Evolutionary conservation across 2,329 filamentous ascomycete species (phyloP), one percentile per base, ranked within the genome.

Genomic region (Chrysoporthe deuterocubensis): DNA sequence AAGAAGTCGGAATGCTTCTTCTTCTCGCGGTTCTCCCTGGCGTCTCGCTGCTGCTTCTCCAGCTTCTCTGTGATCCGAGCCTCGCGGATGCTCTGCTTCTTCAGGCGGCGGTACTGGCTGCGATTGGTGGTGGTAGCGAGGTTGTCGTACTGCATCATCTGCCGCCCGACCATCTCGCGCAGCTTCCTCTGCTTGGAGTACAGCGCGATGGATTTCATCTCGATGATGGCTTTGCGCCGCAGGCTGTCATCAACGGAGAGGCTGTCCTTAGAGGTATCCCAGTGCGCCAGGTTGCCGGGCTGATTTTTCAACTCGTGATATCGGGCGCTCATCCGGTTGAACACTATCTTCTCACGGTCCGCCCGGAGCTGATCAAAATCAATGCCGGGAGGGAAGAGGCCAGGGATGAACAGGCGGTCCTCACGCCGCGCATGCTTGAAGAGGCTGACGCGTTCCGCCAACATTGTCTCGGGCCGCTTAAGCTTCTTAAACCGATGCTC

Each of bases 21-120:
- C 89, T 97, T 97, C 82, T 99, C 96, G 71, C 96, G 92, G 72
- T 92, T 93, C 82, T 98, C 95, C 68, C 96, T 92, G 54, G 94
- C 95, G 78, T 98, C 95, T 67, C 96, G 93, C 78, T 99, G 96
- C 79, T 99, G 94, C 82, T 98, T 98, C 87, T 99, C 96, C 1
- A 99, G 89, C 81, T 97, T 99, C 86, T 99, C 96, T 0, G 96
- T 99, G 72, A 99, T 96, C 67, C 95, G 91, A 67, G 96, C 96
- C 81, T 99, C 96, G 46, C 95, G 91, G 62, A 98, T 86, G 62
- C 92, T 97, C 79, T 97, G 95, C 83, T 97, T 98, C 90, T 99
- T 99, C 84, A 96, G 92, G 62, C 96, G 90, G 46, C 96, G 92
- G 78, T 97, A 97, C 75, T 90, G 88, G 64, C 92, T 90, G 62